These are phyloP conservation scores for Ceratocystis huliohia DNA, from an alignment of 2,329 filamentous ascomycete species.

Conservation along the genomic window DNA sequence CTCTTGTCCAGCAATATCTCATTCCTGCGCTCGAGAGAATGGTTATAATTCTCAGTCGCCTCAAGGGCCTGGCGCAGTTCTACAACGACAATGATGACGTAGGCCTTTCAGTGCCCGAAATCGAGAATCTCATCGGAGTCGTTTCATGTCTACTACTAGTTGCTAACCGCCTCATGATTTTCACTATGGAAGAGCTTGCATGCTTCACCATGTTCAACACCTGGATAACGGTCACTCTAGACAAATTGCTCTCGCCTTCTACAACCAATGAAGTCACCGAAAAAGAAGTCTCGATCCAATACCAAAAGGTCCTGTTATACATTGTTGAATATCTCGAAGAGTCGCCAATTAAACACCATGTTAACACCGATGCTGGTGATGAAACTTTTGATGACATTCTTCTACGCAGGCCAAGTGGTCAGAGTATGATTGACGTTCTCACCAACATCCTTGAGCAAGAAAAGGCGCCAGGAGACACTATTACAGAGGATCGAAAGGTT, in stretches of 20 bases:
- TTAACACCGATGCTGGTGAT: constrained; percentile 31
- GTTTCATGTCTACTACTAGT: constrained; percentile 64
- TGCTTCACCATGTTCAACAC: constrained; percentile 66
- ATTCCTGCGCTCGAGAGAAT: constrained; percentile 78
- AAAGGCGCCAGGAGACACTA: constrained; percentile 34
- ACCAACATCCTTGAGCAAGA: constrained; percentile 26
- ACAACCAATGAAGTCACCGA: constrained; percentile 60
- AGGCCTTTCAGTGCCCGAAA: constrained; percentile 51
- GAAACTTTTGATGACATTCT: constrained; percentile 25
- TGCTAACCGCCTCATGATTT: constrained; percentile 57
- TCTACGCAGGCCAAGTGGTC: constrained; percentile 31
- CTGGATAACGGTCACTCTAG: constrained; percentile 77
- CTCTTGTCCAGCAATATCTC: constrained; percentile 73
- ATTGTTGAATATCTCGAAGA: constrained; percentile 56
- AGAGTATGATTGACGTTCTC: constrained; percentile 7
- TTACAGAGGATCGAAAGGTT: constrained; percentile 35
- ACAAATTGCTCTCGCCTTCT: constrained; percentile 54
- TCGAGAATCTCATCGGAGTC: constrained; percentile 55
- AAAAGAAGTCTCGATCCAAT: constrained; percentile 63
- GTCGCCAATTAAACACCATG: constrained; percentile 52
- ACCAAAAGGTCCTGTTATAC: constrained; percentile 60
- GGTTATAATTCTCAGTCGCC: constrained; percentile 64
- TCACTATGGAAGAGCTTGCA: constrained; percentile 62
- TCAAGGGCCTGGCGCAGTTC: constrained; percentile 73
- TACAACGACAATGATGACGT: constrained; percentile 54